Evolutionary conservation across 345 rosid genomes (phyloP).

Genomic region (Citrus glauca): DNA sequence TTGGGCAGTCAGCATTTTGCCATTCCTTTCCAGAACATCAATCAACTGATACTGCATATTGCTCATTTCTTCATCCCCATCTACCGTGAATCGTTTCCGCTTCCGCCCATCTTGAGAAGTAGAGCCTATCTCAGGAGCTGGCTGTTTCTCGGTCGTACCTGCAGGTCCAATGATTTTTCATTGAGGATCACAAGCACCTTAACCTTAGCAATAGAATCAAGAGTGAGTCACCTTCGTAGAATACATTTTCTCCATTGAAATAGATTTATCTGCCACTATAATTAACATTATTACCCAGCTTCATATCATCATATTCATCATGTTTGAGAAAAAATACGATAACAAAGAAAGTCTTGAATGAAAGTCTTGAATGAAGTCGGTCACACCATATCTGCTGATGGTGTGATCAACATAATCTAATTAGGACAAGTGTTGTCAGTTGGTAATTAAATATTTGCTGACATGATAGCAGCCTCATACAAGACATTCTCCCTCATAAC

Average conservation of each 20-base stretch:
- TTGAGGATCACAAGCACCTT: not conserved
- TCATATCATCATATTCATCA: not conserved
- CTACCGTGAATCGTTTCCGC: conserved; percentile 47
- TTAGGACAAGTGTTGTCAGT: not conserved
- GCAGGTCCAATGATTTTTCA: conserved; percentile 20
- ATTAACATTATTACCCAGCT: not conserved
- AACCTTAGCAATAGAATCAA: not conserved
- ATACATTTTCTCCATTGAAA: not conserved
- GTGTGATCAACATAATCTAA: not conserved
- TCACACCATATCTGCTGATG: not conserved
- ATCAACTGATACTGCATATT: conserved; percentile 47
- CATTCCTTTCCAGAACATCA: conserved; percentile 66
- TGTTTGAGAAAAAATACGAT: no score
- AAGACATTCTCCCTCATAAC: not conserved
- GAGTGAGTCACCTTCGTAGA: not conserved
- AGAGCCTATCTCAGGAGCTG: conserved; percentile 47
- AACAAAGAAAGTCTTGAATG: not conserved
- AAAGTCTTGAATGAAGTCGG: not conserved
- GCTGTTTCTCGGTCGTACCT: conserved; percentile 55
- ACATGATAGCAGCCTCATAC: not conserved
- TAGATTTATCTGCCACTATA: not conserved
- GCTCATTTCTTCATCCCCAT: conserved; percentile 42
- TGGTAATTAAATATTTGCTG: not conserved
- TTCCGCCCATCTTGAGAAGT: conserved; percentile 62
- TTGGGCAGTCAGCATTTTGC: conserved; percentile 69